Base-by-base conservation (phyloP, 352 stramenopile species). In the Globisporangium lucens region DNA sequence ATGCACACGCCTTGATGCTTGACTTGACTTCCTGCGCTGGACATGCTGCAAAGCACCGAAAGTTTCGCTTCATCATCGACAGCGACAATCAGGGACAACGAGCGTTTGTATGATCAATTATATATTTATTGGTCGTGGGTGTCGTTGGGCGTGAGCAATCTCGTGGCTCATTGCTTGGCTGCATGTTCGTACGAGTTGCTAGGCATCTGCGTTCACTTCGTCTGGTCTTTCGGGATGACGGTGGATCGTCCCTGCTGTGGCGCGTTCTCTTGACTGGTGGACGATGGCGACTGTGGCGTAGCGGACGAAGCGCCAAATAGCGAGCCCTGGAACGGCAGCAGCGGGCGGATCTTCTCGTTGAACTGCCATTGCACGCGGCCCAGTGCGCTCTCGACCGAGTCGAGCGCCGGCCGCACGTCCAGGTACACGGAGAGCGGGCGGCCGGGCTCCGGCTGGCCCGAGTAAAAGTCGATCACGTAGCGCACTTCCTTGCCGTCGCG, bases 381-480 rank as follows among this genome's bases (percentile, higher is more conserved):
- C 30, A 96, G 62, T n/a, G 86, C 55, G 61, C 81, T 80, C 56
- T 90, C 81, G 30, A 96, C 70, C 53, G 83, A 95, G 85, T 99
- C 97, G 6, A 99, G 73, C 1, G 98, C 98, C 9, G 98, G 98
- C 53, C 98, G 85, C 22, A 99, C 97, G 77, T 99, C 98, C 56
- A 99, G 79, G 63, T 98, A 92, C 55, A 99, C 94, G 20, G 86
- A 98, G 30, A 98, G 85, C 38, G 83, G 85, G 30, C 80, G 83
- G 8, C 86, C 80, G 12, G 85, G 83, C 69, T 77, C 72, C 5
- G 64, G 83, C 82, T 99, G 94, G 61, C 98, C 95, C 35, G 97
- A 92, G 78, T 99, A 99, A 75, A 99, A 99, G 80, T 99, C 97
- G 82, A 99, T 99, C 47, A 99, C 89, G 76, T 99, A 99, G 36